Evolutionary conservation across 345 rosid species (phyloP).

Genomic region (Acer saccharum): DNA sequence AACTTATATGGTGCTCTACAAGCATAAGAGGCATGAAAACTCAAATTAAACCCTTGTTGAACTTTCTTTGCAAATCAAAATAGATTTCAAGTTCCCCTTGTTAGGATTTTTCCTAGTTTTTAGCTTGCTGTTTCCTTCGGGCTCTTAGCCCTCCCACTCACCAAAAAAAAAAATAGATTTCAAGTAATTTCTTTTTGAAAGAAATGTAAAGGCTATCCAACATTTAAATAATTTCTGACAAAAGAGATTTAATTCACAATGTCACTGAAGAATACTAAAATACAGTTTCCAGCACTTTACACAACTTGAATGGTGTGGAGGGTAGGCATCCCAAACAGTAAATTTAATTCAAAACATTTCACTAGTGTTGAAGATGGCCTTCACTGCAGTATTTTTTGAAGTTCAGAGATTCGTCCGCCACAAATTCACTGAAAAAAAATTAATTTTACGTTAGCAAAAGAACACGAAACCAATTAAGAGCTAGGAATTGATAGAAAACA

Average conservation of each 20-base stretch:
- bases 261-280: neutral
- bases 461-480: too few species aligned
- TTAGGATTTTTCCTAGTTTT: too few species aligned
- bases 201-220: neutral
- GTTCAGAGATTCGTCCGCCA: slow-evolving; percentile 68
- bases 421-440: slow-evolving; percentile 59
- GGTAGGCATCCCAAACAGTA: neutral
- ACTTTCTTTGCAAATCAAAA: neutral
- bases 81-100: neutral
- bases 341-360: neutral
- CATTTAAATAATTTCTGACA: slow-evolving; percentile 6
- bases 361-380: slow-evolving; percentile 57
- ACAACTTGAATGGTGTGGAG: neutral
- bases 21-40: too few species aligned
- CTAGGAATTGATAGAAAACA: neutral
- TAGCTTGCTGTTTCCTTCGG: too few species aligned
- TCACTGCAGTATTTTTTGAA: slow-evolving; percentile 85
- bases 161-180: neutral
- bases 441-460: neutral
- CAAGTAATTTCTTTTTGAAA: neutral
- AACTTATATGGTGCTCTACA: too few species aligned
- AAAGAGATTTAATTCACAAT: neutral
- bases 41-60: neutral
- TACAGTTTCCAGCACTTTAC: neutral
- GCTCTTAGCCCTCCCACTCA: too few species aligned